Conservation (phyloP, 257 asterid species). For the Galeopsis tetrahit region DNA sequence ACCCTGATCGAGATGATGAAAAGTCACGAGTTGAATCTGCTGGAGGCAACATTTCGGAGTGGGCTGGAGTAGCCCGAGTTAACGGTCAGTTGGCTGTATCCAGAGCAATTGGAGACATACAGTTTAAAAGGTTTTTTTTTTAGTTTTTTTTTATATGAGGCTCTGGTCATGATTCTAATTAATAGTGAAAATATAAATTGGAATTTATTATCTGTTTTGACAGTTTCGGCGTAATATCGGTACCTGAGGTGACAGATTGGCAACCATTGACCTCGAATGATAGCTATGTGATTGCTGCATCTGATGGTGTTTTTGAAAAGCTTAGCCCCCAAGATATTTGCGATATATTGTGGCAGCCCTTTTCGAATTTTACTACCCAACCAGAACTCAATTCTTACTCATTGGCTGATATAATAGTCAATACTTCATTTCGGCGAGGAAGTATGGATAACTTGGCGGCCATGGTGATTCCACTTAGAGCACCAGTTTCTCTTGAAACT, state of each 20-base stretch:
- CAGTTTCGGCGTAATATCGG: slow-evolving; percentile 96
- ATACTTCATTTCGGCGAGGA: slow-evolving; percentile 81
- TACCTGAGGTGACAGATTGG: slow-evolving; percentile 98
- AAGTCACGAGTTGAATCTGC: slow-evolving; percentile 83
- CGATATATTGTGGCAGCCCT: slow-evolving; percentile 74
- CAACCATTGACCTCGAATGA: slow-evolving; percentile 76
- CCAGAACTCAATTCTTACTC: slow-evolving; percentile 59
- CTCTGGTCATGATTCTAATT: slow-evolving; percentile 17
- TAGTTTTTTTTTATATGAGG: not conserved
- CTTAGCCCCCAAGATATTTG: slow-evolving; percentile 89
- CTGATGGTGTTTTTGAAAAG: slow-evolving; percentile 92
- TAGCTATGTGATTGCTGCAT: slow-evolving; percentile 87
- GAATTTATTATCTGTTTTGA: slow-evolving; percentile 30
- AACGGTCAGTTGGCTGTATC: slow-evolving; percentile 96
- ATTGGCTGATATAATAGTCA: slow-evolving; percentile 82
- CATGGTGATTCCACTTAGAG: slow-evolving; percentile 62
- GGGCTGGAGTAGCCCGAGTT: slow-evolving; percentile 96
- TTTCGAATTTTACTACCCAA: slow-evolving; percentile 47
- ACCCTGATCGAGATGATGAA: slow-evolving; percentile 95
- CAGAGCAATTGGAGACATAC: slow-evolving; percentile 89
- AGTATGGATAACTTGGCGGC: slow-evolving; percentile 95
- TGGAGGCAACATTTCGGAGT: slow-evolving; percentile 84
- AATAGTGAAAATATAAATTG: slow-evolving; percentile 8
- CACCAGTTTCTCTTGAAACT: slow-evolving; percentile 42
- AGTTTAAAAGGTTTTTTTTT: slow-evolving; percentile 86